These are phyloP conservation scores for Acanthochlamys bracteata DNA, from an alignment of 106 monocot species.

Conservation along the genomic window DNA sequence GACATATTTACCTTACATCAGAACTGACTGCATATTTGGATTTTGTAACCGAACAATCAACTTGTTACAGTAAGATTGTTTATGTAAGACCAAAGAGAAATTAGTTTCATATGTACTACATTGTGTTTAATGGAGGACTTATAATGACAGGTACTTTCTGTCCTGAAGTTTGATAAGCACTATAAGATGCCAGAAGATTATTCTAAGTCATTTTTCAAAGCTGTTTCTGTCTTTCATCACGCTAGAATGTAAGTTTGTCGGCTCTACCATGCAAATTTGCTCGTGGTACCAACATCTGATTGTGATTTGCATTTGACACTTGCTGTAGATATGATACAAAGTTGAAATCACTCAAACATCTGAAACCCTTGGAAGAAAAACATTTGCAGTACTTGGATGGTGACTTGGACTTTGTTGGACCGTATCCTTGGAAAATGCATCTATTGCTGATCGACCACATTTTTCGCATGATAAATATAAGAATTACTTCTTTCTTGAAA, in stretches of 20 bases:
- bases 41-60: not conserved
- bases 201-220: slow-evolving; percentile 42
- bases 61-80: not conserved
- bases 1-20: not conserved
- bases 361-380: slow-evolving; percentile 60
- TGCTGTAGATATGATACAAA: slow-evolving; percentile 59
- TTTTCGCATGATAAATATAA: not conserved
- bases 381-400: slow-evolving; percentile 33
- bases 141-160: slow-evolving; percentile 49
- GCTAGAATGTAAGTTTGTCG: slow-evolving; percentile 52
- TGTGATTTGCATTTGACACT: not conserved
- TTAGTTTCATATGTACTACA: not conserved
- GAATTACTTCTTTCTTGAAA: not conserved
- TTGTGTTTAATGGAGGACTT: not conserved
- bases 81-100: not conserved
- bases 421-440: slow-evolving; percentile 52
- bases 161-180: slow-evolving; percentile 44
- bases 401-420: slow-evolving; percentile 67
- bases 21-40: not conserved
- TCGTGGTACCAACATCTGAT: not conserved
- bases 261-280: not conserved
- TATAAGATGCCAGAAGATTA: slow-evolving; percentile 70
- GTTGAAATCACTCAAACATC: slow-evolving; percentile 33
- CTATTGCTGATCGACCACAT: not conserved
- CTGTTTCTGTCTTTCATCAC: slow-evolving; percentile 66